phyloP scores from a whole-genome alignment of 2,329 filamentous ascomycete species.

The Phyllosticta citribraziliensis region DNA sequence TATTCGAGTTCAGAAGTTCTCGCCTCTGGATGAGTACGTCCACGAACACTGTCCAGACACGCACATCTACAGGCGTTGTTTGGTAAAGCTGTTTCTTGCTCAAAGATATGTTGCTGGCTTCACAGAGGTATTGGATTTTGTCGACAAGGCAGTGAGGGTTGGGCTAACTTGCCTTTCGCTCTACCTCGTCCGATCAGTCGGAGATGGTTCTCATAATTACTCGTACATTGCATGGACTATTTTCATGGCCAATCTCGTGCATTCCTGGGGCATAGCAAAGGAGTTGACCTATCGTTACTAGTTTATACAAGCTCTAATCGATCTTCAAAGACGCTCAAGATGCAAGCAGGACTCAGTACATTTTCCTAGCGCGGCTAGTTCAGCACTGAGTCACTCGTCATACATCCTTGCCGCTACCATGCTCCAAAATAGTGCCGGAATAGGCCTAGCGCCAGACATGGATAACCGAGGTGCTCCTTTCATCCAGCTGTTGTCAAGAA shows the following conservation, averaged over 20 bases:
- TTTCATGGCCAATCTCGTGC: not conserved
- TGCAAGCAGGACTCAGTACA: not conserved
- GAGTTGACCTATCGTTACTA: not conserved
- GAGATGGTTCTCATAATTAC: not conserved
- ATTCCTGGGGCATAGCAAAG: slow-evolving; percentile 8
- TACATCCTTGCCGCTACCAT: not conserved
- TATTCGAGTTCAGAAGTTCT: slow-evolving; percentile 28
- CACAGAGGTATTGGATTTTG: slow-evolving; percentile 21
- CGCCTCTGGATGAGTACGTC: slow-evolving; percentile 32
- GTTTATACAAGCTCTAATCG: not conserved
- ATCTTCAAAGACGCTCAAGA: not conserved
- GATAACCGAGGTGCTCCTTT: slow-evolving; percentile 10
- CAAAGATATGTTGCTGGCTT: slow-evolving; percentile 30
- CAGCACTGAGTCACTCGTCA: not conserved
- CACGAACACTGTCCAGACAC: slow-evolving; percentile 13
- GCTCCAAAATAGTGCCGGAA: not conserved
- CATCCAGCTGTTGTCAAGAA: slow-evolving; percentile 1
- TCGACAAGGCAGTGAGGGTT: slow-evolving; percentile 18
- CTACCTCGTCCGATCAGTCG: not conserved
- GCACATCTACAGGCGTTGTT: slow-evolving; percentile 27
- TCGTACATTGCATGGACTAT: not conserved
- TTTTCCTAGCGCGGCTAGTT: not conserved
- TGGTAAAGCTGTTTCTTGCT: slow-evolving; percentile 33
- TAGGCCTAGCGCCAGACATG: slow-evolving; percentile 4
- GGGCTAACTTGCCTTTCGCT: not conserved